Conservation (phyloP, 345 rosid species). For the Excoecaria agallocha region DNA sequence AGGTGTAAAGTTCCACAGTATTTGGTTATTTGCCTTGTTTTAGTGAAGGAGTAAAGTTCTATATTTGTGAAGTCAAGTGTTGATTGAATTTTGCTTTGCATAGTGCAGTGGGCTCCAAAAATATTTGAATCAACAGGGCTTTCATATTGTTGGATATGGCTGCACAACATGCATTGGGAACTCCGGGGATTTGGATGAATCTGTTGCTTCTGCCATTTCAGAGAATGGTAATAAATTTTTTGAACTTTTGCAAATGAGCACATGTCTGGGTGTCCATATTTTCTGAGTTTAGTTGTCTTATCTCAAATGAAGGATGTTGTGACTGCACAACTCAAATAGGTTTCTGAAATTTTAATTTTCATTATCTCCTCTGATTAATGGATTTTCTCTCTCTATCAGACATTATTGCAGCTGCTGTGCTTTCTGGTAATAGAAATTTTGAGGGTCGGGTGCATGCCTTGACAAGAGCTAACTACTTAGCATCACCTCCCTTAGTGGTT, state of each 20-base stretch:
- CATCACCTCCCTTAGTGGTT: conserved; percentile 97
- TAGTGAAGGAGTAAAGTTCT: too few species aligned
- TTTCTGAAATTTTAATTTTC: too few species aligned
- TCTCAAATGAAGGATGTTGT: too few species aligned
- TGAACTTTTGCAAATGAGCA: too few species aligned
- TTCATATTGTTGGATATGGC: conserved; percentile 93
- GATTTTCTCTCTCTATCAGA: conserved; percentile 40
- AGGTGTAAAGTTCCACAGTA: too few species aligned
- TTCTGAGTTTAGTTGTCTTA: too few species aligned
- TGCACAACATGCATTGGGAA: conserved; percentile 99
- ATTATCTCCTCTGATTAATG: background rate
- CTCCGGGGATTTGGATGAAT: conserved; percentile 92
- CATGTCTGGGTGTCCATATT: too few species aligned
- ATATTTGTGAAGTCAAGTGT: too few species aligned
- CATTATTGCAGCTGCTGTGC: conserved; percentile 89
- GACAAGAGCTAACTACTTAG: conserved; percentile 99
- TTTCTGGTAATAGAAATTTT: conserved; percentile 94
- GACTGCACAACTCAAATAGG: too few species aligned
- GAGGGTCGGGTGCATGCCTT: conserved; percentile 98
- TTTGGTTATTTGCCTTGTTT: too few species aligned
- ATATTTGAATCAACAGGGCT: conserved; percentile 86
- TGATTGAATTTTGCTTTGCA: too few species aligned
- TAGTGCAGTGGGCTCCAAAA: conserved; percentile 84
- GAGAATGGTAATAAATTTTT: conserved; percentile 61
- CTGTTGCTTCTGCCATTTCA: conserved; percentile 87